Evolutionary conservation across 495 filamentous ascomycete genomes (phyloP).

Genomic region (Neurospora sp.): DNA sequence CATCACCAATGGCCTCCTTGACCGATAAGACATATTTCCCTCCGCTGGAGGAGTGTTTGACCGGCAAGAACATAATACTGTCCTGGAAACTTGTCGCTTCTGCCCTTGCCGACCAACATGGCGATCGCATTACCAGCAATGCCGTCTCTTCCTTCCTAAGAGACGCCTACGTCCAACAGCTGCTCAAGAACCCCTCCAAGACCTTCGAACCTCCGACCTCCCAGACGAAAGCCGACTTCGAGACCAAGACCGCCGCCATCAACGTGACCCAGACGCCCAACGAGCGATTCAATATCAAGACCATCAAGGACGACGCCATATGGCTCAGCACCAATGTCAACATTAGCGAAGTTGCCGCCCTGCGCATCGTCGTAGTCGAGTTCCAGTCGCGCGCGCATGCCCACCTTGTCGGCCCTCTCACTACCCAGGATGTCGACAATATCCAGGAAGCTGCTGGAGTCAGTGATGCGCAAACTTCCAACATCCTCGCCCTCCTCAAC

Average conservation of each 20-base stretch:
- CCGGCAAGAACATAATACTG: constrained; percentile 33
- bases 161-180: constrained; percentile 52
- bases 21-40: constrained; percentile 40
- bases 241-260: constrained; percentile 84
- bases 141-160: constrained; percentile 54
- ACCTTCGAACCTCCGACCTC: constrained; percentile 49
- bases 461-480: constrained; percentile 41
- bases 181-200: constrained; percentile 54
- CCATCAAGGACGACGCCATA: constrained; percentile 75
- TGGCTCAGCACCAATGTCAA: constrained; percentile 71
- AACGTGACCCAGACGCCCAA: constrained; percentile 64
- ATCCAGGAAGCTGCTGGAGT: constrained; percentile 55
- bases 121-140: constrained; percentile 35
- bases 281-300: constrained; percentile 60
- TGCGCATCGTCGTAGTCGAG: constrained; percentile 73
- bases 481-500: constrained; percentile 34
- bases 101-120: constrained; percentile 46
- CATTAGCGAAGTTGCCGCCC: constrained; percentile 73
- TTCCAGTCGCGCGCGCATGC: constrained; percentile 62
- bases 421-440: constrained; percentile 57
- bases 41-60: constrained; percentile 37
- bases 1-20: constrained; percentile 56
- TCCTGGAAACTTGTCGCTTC: constrained; percentile 67
- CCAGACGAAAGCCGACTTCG: constrained; percentile 61
- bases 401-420: constrained; percentile 55